These are phyloP conservation scores for Candida namnaoensis DNA, from an alignment of 805 yeast species.

Conservation along the genomic window DNA sequence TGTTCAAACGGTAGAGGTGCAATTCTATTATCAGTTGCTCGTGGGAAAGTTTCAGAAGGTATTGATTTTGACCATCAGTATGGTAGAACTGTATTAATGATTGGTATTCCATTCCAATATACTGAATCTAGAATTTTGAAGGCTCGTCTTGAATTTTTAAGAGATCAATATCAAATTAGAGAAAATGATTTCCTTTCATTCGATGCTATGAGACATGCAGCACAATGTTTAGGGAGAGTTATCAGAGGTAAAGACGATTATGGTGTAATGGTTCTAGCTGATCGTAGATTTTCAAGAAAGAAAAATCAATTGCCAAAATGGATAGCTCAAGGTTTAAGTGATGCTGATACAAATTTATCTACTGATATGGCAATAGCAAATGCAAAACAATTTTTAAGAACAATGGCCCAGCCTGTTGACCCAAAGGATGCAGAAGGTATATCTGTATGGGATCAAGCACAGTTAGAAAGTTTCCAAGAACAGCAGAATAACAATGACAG, in stretches of 20 bases:
- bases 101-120: constrained; percentile 98
- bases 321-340: constrained; percentile 90
- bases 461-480: constrained; percentile 49
- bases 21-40: constrained; percentile 89
- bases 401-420: constrained; percentile 90
- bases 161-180: constrained; percentile 87
- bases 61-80: constrained; percentile 98
- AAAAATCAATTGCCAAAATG: constrained; percentile 89
- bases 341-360: constrained; percentile 85
- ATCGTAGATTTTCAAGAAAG: constrained; percentile 82
- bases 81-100: constrained; percentile 96
- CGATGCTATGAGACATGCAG: constrained; percentile 99
- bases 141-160: constrained; percentile 86
- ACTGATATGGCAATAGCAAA: constrained; percentile 97
- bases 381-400: constrained; percentile 85
- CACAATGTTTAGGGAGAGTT: constrained; percentile 96
- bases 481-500: constrained; percentile 27
- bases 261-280: constrained; percentile 98
- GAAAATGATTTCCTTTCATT: constrained; percentile 94
- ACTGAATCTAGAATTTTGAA: constrained; percentile 94
- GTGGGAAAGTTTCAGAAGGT: constrained; percentile 98
- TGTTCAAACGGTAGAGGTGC: constrained; percentile 98
- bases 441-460: constrained; percentile 83
- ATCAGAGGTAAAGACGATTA: constrained; percentile 97
- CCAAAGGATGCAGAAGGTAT: constrained; percentile 90